Evolutionary conservation across 306 rosid genomes (phyloP), one percentile per base, ranked within the genome.

Genomic region (Cucumis cinereus): DNA sequence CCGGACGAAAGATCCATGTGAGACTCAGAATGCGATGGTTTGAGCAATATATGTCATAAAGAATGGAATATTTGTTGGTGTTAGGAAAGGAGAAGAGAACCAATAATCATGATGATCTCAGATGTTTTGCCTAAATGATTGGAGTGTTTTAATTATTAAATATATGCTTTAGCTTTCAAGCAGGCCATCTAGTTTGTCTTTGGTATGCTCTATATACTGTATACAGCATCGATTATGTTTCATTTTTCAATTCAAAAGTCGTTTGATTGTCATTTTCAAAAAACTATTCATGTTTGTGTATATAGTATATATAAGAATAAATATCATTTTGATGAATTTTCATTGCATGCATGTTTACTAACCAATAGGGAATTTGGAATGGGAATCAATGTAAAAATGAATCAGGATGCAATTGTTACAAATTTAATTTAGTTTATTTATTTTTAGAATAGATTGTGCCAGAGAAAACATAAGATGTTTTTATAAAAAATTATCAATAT

Each of bases 51-150:
- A 20, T 40, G 16, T 15, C 75, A 71, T 28, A 4, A 49, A 49
- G 17, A 49, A 26, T 16, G 59, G 49, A 38, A 49, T 50, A 45
- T 0, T 8, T 47, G 57, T 26, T 47, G 20, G 40, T 47, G 16
- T 70, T 26, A 26, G 38, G 15, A 70, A 70, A 70, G 75, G 35
- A 24, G 75, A 71, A 9, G 7, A 71, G 1, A 47, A 17, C 58
- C 59, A 69, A 69, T 69, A 69, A 69, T 69, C 74, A 64, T 64
- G 71, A 63, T 63, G 71, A 64, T 64, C 71, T 36, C 47, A 33
- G 26, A 4, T 36, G 14, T 1, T 35, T 64, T 64, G 36, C 19
- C 47, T 63, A 33, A 67, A 63, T 63, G 23, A 15, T 62, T 33
- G 47, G 47, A 67, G 19, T 66, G 50, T 16, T n/a, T n/a, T 20